phyloP scores from a whole-genome alignment of 176 grass and related monocot genomes.

The Musa itinerans region DNA sequence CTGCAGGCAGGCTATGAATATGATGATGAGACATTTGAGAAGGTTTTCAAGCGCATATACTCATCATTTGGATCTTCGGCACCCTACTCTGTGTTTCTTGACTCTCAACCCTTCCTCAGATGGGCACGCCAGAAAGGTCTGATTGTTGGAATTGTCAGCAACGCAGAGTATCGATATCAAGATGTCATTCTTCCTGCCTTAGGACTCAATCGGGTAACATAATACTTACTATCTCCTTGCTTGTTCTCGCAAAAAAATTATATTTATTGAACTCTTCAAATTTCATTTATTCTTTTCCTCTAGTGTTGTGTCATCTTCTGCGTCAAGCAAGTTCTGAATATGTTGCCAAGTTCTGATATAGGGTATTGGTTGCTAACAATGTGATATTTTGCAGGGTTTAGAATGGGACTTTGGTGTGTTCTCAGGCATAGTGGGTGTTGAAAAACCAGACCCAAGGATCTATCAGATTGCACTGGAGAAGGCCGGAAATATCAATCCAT shows the following conservation, averaged over 20 bases:
- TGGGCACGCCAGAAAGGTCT: conserved; percentile 58
- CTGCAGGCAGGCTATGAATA: conserved; percentile 90
- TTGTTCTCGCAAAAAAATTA: neutral
- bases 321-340: neutral
- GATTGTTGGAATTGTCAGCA: conserved; percentile 78
- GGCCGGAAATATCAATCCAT: conserved; percentile 55
- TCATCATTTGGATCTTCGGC: conserved; percentile 85
- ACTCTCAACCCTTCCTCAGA: conserved; percentile 70
- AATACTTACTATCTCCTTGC: neutral
- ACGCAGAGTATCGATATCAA: conserved; percentile 89
- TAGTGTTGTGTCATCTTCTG: neutral
- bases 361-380: neutral
- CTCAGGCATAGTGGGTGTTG: conserved; percentile 52
- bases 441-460: conserved; percentile 79
- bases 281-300: neutral
- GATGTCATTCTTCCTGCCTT: conserved; percentile 82
- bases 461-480: conserved; percentile 79
- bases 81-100: conserved; percentile 67
- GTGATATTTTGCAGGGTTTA: conserved; percentile 23
- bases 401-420: conserved; percentile 56
- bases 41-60: conserved; percentile 86
- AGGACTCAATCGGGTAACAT: conserved; percentile 42
- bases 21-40: conserved; percentile 91
- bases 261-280: too few relatives aligned
- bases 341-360: neutral